Conservation (phyloP, 768 basidiomycete genomes). For the Asterophora lycoperdoides region DNA sequence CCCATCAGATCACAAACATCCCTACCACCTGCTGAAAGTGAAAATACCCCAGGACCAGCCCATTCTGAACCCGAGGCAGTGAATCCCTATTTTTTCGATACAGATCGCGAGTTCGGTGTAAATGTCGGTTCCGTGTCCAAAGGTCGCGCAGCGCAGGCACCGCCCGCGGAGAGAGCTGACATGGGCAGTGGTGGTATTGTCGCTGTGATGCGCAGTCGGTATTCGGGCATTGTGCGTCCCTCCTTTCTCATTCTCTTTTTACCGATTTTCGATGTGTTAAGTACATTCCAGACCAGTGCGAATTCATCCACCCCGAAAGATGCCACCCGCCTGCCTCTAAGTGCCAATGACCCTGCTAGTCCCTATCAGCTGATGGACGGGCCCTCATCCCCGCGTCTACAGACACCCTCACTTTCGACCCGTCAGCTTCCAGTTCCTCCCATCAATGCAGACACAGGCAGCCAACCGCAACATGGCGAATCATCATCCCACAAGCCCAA, state of each 20-base stretch:
- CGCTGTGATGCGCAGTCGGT: conserved; percentile 64
- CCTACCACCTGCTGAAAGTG: neutral
- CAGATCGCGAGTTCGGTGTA: conserved; percentile 32
- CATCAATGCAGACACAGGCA: conserved; percentile 13
- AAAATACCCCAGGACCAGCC: neutral
- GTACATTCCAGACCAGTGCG: conserved; percentile 40
- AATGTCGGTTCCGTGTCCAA: conserved; percentile 22
- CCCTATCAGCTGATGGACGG: conserved; percentile 50
- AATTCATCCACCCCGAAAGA: conserved; percentile 56
- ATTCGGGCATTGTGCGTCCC: conserved; percentile 49
- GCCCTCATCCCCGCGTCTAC: conserved; percentile 37
- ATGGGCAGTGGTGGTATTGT: conserved; percentile 57
- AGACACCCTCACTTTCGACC: conserved; percentile 32
- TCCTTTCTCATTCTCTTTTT: conserved; percentile 2
- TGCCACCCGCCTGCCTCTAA: conserved; percentile 57
- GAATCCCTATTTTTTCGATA: conserved; percentile 17
- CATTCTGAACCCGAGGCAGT: neutral
- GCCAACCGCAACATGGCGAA: conserved; percentile 23
- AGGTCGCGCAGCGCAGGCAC: conserved; percentile 26
- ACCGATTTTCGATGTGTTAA: conserved; percentile 7
- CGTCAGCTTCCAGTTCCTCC: conserved; percentile 18
- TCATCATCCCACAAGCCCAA: conserved; percentile 11
- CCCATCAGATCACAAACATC: neutral
- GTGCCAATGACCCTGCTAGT: conserved; percentile 59
- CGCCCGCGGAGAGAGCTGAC: conserved; percentile 45